Conservation (phyloP, 192 early-diverging fungal genomes). For the Podila clonocystis region DNA sequence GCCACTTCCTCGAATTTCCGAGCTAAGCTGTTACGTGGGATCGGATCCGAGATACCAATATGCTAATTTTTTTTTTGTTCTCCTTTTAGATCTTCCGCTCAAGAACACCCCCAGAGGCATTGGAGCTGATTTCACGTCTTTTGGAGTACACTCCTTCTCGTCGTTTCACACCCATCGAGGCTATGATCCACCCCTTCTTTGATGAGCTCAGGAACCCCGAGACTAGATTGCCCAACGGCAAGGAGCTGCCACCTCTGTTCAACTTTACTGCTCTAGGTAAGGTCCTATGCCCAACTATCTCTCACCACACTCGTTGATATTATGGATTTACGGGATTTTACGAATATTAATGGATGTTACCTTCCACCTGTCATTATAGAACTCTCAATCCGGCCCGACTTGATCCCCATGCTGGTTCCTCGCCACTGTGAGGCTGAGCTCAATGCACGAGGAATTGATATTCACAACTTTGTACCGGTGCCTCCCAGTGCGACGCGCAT, state of each 20-base stretch:
- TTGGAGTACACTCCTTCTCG: conserved; percentile 91
- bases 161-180: conserved; percentile 88
- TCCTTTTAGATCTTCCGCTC: conserved; percentile 80
- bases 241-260: conserved; percentile 89
- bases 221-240: conserved; percentile 84
- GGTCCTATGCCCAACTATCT: conserved; percentile 1
- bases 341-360: not conserved
- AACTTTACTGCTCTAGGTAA: conserved; percentile 85
- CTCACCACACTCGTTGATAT: not conserved
- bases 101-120: conserved; percentile 83
- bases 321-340: conserved; percentile 4
- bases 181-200: conserved; percentile 96
- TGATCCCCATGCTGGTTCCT: conserved; percentile 84
- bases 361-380: conserved; percentile 58
- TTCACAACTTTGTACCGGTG: conserved; percentile 77
- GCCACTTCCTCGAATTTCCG: not conserved
- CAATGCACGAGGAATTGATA: conserved; percentile 74
- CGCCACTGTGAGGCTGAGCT: conserved; percentile 75
- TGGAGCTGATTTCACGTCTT: conserved; percentile 86
- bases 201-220: conserved; percentile 93
- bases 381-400: conserved; percentile 86
- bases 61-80: not conserved
- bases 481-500: conserved; percentile 54
- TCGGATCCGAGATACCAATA: too few species aligned
- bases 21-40: not conserved